phyloP scores from a whole-genome alignment of 2,329 filamentous ascomycete genomes.

The Nannizziopsis arthrosporioides region DNA sequence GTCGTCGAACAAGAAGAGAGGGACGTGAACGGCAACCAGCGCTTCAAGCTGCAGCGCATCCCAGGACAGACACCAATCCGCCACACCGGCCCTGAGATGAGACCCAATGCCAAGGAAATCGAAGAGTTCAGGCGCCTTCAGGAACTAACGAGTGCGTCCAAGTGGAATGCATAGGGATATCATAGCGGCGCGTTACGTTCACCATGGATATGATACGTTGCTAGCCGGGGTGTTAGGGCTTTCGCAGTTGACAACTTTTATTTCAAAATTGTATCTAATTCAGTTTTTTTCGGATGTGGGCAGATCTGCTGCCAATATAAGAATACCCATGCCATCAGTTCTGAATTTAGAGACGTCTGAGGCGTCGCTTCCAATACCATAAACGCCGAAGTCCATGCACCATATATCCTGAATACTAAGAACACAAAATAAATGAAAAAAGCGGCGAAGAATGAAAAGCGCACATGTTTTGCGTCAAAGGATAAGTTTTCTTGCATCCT shows the following conservation, averaged over 20 bases:
- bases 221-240: not conserved
- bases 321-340: not conserved
- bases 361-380: not conserved
- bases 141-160: not conserved
- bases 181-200: too few species aligned
- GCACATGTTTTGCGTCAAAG: constrained; percentile 37
- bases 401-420: not conserved
- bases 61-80: constrained; percentile 39
- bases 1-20: constrained; percentile 32
- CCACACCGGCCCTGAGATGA: constrained; percentile 28
- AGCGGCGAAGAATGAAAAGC: not conserved
- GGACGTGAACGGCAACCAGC: constrained; percentile 33
- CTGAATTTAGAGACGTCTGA: not conserved
- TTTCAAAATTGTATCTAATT: not conserved
- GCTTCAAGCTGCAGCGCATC: constrained; percentile 39
- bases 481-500: constrained; percentile 63
- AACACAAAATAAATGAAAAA: not conserved
- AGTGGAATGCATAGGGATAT: not conserved
- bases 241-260: too few species aligned
- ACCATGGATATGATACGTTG: too few species aligned
- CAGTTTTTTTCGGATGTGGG: not conserved
- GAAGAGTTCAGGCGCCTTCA: constrained; percentile 11
- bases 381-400: constrained; percentile 3
- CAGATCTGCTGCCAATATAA: too few species aligned
- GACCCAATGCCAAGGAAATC: constrained; percentile 36